Percentiles rank a stretch among this genome's conserved stretches.
phyloP scores from a whole-genome alignment of 352 stramenopile genomes.

The Pythium rhizo-oryzae region DNA sequence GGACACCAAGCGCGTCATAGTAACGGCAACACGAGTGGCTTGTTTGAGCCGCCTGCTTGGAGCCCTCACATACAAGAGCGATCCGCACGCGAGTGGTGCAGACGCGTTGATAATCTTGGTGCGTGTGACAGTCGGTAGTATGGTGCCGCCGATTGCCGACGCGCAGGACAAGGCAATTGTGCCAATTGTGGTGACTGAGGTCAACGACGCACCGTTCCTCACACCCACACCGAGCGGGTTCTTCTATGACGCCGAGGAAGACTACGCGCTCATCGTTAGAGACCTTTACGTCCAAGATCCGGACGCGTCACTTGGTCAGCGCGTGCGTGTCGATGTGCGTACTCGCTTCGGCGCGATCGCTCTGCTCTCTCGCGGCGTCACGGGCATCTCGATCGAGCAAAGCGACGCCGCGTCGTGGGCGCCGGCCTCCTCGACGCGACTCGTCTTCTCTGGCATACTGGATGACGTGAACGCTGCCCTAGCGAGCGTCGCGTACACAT shows the following conservation, averaged over 20 bases:
- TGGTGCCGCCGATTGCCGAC: neutral
- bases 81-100: slow-evolving; percentile 48
- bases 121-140: neutral
- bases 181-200: slow-evolving; percentile 46
- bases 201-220: slow-evolving; percentile 78
- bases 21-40: slow-evolving; percentile 13
- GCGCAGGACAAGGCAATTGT: slow-evolving; percentile 34
- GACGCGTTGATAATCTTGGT: slow-evolving; percentile 48
- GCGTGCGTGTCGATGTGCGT: slow-evolving; percentile 33
- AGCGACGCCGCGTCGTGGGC: neutral
- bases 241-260: slow-evolving; percentile 55
- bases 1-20: slow-evolving; percentile 1
- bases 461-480: slow-evolving; percentile 49
- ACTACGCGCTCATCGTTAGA: slow-evolving; percentile 48
- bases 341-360: slow-evolving; percentile 40
- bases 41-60: slow-evolving; percentile 47
- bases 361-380: slow-evolving; percentile 27
- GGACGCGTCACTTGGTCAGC: slow-evolving; percentile 25
- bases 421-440: neutral
- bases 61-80: slow-evolving; percentile 39
- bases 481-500: slow-evolving; percentile 51
- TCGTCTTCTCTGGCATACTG: slow-evolving; percentile 39
- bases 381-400: neutral
- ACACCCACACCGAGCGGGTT: slow-evolving; percentile 28
- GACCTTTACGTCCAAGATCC: slow-evolving; percentile 54